These are phyloP conservation scores for Penicillium sp. DNA, from an alignment of 2,329 filamentous ascomycete species.

Conservation along the genomic window DNA sequence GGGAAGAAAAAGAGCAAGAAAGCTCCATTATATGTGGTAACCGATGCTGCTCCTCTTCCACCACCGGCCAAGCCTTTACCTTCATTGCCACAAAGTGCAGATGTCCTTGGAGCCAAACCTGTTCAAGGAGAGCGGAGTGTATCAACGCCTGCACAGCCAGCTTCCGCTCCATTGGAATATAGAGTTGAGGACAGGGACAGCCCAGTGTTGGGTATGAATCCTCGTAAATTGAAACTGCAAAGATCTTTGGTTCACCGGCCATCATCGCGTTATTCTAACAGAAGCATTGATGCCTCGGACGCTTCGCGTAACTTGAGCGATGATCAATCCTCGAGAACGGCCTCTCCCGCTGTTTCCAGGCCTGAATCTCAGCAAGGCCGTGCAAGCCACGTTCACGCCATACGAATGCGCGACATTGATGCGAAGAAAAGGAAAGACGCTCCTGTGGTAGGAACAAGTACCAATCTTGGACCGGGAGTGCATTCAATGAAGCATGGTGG, in stretches of 20 bases:
- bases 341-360: conserved; percentile 9
- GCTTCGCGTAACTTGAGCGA: neutral
- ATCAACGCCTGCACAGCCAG: conserved; percentile 1
- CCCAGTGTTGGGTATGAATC: conserved; percentile 8
- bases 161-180: conserved; percentile 3
- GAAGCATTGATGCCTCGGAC: conserved; percentile 10
- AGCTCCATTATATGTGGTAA: conserved; percentile 18
- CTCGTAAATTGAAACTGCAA: conserved; percentile 4
- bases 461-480: neutral
- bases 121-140: neutral
- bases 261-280: conserved; percentile 8
- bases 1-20: conserved; percentile 7
- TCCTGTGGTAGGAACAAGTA: neutral
- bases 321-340: conserved; percentile 5
- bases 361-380: conserved; percentile 18
- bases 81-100: conserved; percentile 24
- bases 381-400: conserved; percentile 24
- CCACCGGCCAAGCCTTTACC: conserved; percentile 33
- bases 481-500: neutral
- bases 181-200: conserved; percentile 8
- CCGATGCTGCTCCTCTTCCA: conserved; percentile 31
- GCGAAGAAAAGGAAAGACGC: conserved; percentile 18
- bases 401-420: conserved; percentile 27
- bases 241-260: conserved; percentile 6
- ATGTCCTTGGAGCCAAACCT: neutral